A percentile compares a stretch with the other conserved stretches of the same genome.
Conservation (phyloP, 176 grass and related monocot species). For the Thalia dealbata region DNA sequence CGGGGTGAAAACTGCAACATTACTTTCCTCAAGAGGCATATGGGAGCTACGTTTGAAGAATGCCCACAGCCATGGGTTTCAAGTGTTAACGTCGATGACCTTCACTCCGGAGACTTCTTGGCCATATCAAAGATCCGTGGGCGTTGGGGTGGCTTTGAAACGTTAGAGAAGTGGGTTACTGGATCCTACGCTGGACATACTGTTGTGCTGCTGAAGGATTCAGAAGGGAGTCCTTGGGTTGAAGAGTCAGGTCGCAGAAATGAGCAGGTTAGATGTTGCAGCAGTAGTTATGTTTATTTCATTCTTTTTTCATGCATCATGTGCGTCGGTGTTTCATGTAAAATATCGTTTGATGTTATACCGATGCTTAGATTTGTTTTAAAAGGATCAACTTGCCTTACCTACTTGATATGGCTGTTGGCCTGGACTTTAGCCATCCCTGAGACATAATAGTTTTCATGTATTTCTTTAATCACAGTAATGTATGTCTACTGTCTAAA, state of each 20-base stretch:
- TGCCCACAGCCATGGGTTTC: conserved; percentile 81
- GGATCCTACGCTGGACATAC: conserved; percentile 87
- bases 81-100: conserved; percentile 60
- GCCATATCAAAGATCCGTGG: conserved; percentile 89
- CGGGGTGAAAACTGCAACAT: conserved; percentile 83
- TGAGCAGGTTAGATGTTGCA: conserved; percentile 35
- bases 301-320: too few species aligned
- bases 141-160: conserved; percentile 90
- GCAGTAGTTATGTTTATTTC: too few species aligned
- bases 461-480: too few species aligned
- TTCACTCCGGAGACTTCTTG: conserved; percentile 88
- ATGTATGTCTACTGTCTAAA: too few species aligned
- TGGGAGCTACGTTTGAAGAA: conserved; percentile 80
- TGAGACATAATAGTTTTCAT: too few species aligned
- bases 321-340: too few species aligned
- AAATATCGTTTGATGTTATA: too few species aligned
- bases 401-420: too few species aligned
- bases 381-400: too few species aligned
- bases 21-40: conserved; percentile 81
- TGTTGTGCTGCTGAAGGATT: conserved; percentile 72
- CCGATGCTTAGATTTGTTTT: too few species aligned
- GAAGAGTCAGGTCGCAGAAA: conserved; percentile 91
- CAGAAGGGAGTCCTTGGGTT: conserved; percentile 80
- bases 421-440: too few species aligned
- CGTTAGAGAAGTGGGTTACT: conserved; percentile 94